Base-by-base conservation (phyloP, 768 basidiomycete species). In the Collybia nuda region DNA sequence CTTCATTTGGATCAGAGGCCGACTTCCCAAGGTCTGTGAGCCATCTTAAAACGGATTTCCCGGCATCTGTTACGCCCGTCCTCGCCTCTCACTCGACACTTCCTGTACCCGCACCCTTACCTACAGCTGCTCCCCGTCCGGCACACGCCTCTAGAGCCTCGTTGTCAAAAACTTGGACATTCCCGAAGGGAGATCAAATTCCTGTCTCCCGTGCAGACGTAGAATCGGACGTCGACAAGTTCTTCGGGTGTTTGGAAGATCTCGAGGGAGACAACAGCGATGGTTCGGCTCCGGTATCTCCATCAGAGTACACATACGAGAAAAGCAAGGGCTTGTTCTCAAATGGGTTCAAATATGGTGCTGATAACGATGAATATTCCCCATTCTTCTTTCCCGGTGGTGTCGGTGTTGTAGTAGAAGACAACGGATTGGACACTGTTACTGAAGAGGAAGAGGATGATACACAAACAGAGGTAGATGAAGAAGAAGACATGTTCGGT, bases 221-320 rank as follows among this genome's bases (percentile, higher is more conserved):
- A 5, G 65, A 62, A 40, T 55, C 58, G 47, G 75, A 80, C n/a
- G 71, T 87, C 7, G 90, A 92, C 62, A 77, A 74, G 28, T 92
- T 92, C 76, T 92, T 92, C 57, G 84, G 80, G 38, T 92, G 88
- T 53, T 68, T 81, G 35, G 83, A 85, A 46, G 77, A 78, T 46
- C 78, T 80, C 56, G 74, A 77, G 32, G 63, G 58, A 23, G 67
- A 71, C 23, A 52, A 53, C 23, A 60, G 56, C 3, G 48, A 51
- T 22, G 67, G 61, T 5, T 68, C 68, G 37, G 72, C 78, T 0
- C 82, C 83, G 5, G 65, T 71, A 61, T 63, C 61, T 42, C 70
- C 72, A 40, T 68, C 73, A 55, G 60, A 67, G 37, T 78, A 72
- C 61, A 70, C 67, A 52, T 73, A 75, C 59, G 85, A 86, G 63